Evolutionary conservation across 2,329 filamentous ascomycete genomes (phyloP).

Genomic region (Daldinia sp.): DNA sequence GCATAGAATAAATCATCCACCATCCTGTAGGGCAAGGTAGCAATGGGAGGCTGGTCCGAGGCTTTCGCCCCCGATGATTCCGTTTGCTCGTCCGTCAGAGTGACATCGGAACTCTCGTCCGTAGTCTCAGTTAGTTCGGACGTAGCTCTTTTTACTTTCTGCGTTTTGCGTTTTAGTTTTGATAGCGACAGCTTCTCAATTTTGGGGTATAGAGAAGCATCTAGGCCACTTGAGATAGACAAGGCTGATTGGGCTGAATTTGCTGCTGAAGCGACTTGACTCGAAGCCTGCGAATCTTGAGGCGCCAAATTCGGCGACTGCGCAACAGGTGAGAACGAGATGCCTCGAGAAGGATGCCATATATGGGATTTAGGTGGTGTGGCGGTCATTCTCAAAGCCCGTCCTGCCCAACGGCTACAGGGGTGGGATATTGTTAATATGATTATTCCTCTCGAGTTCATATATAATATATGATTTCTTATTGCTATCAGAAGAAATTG

Average conservation of each 20-base stretch:
- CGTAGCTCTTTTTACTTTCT: not conserved
- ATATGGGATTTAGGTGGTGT: constrained; percentile 42
- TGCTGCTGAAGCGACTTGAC: no score
- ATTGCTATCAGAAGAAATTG: no score
- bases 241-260: no score
- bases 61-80: constrained; percentile 1
- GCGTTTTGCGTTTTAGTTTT: constrained; percentile 1
- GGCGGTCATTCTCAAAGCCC: constrained; percentile 38
- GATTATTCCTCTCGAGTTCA: not conserved
- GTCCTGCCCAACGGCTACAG: constrained; percentile 16
- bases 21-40: constrained; percentile 57
- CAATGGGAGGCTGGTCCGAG: constrained; percentile 48
- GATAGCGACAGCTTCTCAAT: constrained; percentile 4
- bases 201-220: constrained; percentile 7
- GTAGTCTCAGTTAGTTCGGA: not conserved
- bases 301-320: constrained; percentile 26
- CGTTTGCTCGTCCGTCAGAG: constrained; percentile 23
- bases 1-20: constrained; percentile 54
- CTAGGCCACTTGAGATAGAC: not conserved
- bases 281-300: constrained; percentile 18
- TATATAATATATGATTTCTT: constrained; percentile 15
- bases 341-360: constrained; percentile 49
- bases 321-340: constrained; percentile 43
- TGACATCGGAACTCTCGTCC: constrained; percentile 2
- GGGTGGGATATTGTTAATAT: constrained; percentile 19